Evolutionary conservation across 2,329 filamentous ascomycete genomes (phyloP).

Genomic region (Trichophyton equinum): DNA sequence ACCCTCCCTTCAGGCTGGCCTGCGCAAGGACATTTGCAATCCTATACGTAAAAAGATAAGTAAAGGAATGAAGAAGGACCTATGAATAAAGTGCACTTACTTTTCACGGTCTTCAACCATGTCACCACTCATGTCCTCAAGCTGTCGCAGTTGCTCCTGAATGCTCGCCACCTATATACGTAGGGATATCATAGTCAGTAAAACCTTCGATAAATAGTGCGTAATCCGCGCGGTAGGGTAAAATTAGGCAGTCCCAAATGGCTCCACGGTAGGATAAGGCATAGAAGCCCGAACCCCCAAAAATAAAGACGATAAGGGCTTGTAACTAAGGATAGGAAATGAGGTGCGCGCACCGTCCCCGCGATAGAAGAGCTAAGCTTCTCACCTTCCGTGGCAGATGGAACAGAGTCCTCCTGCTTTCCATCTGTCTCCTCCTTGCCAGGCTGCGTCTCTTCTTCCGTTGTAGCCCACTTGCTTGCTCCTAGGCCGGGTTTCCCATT

Average conservation of each 20-base stretch:
- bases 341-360: conserved; percentile 37
- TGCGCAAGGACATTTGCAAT: conserved; percentile 8
- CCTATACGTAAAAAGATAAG: conserved; percentile 2
- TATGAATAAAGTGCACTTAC: conserved; percentile 17
- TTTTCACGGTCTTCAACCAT: conserved; percentile 33
- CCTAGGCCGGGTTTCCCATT: conserved; percentile 21
- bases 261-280: conserved; percentile 7
- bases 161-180: conserved; percentile 36
- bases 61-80: neutral
- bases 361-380: conserved; percentile 36
- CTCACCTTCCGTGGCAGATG: conserved; percentile 34
- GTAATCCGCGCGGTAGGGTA: conserved; percentile 15
- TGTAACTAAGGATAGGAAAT: conserved; percentile 20
- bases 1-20: neutral
- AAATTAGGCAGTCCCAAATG: conserved; percentile 5
- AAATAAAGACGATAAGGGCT: conserved; percentile 4
- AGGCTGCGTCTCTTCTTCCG: conserved; percentile 8
- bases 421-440: conserved; percentile 18
- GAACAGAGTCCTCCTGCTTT: conserved; percentile 22
- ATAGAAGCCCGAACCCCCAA: conserved; percentile 15
- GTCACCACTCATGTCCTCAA: conserved; percentile 34
- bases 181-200: conserved; percentile 17
- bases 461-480: conserved; percentile 32
- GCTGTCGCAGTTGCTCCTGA: conserved; percentile 35
- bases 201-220: neutral